Base-by-base conservation (phyloP, 148 eudicot genomes). In the Chenopodium album region DNA sequence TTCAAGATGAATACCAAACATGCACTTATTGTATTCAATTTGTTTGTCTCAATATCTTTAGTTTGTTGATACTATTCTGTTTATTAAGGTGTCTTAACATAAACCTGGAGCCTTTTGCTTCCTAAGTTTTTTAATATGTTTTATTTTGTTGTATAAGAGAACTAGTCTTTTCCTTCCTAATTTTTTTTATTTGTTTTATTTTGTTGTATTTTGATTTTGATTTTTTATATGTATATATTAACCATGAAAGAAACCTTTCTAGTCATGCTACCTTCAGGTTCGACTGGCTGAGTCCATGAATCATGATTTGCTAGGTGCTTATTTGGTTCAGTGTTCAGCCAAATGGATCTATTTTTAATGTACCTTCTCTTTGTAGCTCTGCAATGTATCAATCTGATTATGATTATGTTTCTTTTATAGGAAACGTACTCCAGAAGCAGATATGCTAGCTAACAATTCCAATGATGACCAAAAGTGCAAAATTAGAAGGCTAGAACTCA, bases 401-500 rank as follows among this genome's bases (percentile, higher is more conserved):
- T 46, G 29, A 23, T 44, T 22, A 16, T 41, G 26, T 41, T 48
- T 68, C 34, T 6, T 67, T 17, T 50, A 1, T 8, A 29, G 16
- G 63, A 44, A 71, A 44, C 29, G 60, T 46, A 10, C 81, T 23
- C 29, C 78, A 80, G 81, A 65, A 28, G 47, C 17, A 6, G 79
- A 81, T 14, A 86, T 81, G 85, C 65, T 69, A 79, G 20, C 78
- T 66, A 79, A 67, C 46, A 31, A 29, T 56, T 64, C 81, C 9
- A 77, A 65, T 29, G 22, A 79, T 54, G 84, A 76, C 20, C 64
- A 7, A n/a, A 74, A 29, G 16, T 63, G 34, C 86, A 81, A 50
- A 80, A 92, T 92, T 62, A 83, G 98, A 80, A 92, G 86, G 60
- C 76, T 96, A 29, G 94, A 94, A 84, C 85, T 89, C 75, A 79